These are phyloP conservation scores for Rubia peregrina DNA, from an alignment of 305 asterid species.

Conservation along the genomic window DNA sequence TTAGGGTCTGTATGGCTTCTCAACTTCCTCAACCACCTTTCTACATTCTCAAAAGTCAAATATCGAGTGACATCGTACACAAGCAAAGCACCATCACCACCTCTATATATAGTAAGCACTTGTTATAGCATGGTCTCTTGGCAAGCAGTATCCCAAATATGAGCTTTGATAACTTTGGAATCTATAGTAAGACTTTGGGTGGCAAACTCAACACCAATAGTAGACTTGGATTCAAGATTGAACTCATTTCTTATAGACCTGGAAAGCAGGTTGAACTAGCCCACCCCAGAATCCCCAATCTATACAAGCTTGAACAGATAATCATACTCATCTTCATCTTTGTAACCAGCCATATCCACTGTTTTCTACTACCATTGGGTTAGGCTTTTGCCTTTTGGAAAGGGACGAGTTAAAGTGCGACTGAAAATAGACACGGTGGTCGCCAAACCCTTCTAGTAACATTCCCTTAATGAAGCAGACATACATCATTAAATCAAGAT, in stretches of 20 bases:
- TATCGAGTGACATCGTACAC: conserved; percentile 73
- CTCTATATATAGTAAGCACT: conserved; percentile 82
- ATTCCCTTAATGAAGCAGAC: too few species aligned
- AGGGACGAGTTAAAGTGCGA: too few species aligned
- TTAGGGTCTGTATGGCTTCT: conserved; percentile 77
- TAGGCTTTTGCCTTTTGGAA: too few species aligned
- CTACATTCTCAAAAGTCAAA: conserved; percentile 55
- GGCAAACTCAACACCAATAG: conserved; percentile 81
- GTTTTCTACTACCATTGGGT: neutral
- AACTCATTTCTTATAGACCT: conserved; percentile 81
- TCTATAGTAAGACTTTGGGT: conserved; percentile 45
- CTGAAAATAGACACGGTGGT: too few species aligned
- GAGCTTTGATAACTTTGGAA: conserved; percentile 26
- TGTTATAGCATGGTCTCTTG: conserved; percentile 58
- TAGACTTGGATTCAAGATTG: conserved; percentile 80
- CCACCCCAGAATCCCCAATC: conserved; percentile 13
- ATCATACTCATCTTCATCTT: conserved; percentile 85
- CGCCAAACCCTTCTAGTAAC: too few species aligned
- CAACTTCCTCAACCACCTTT: conserved; percentile 70
- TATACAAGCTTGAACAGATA: conserved; percentile 42
- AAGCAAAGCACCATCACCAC: conserved; percentile 81
- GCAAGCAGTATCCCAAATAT: conserved; percentile 30
- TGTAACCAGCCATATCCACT: conserved; percentile 54
- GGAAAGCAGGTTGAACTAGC: conserved; percentile 78
- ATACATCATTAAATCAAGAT: too few species aligned